Conservation (phyloP, 495 filamentous ascomycete species). For the Daldinia vernicosa region DNA sequence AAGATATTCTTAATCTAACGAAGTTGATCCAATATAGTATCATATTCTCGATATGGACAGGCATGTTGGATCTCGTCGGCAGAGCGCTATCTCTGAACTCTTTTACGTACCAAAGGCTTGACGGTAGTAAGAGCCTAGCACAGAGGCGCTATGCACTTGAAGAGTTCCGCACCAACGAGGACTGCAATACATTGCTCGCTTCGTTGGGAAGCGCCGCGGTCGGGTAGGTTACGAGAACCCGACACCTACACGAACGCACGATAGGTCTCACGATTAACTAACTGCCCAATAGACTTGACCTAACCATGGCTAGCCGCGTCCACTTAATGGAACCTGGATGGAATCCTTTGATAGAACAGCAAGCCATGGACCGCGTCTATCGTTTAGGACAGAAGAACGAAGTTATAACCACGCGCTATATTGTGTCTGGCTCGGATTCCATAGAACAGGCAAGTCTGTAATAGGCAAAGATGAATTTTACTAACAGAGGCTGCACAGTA, state of each 20-base stretch:
- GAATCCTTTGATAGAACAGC: conserved; percentile 60
- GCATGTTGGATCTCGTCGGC: conserved; percentile 28
- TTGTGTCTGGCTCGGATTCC: conserved; percentile 40
- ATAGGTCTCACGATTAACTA: not conserved
- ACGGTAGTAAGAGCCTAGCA: conserved; percentile 39
- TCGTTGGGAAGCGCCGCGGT: conserved; percentile 60
- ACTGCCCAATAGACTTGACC: conserved; percentile 49
- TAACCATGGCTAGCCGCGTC: conserved; percentile 55
- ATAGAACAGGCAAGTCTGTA: conserved; percentile 56
- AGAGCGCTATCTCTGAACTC: conserved; percentile 11
- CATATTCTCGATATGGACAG: conserved; percentile 26
- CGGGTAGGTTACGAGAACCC: conserved; percentile 48
- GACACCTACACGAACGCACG: not conserved
- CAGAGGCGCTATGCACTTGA: conserved; percentile 49
- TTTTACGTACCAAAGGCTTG: conserved; percentile 31
- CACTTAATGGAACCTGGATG: conserved; percentile 60
- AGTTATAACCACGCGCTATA: conserved; percentile 54
- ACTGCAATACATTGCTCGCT: conserved; percentile 53
- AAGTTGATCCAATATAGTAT: conserved; percentile 7
- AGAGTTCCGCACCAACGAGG: conserved; percentile 43
- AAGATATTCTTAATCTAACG: not conserved
- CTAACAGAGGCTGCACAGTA: conserved; percentile 8
- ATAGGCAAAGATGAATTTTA: not conserved
- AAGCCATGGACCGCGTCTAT: conserved; percentile 55
- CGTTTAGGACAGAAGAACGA: conserved; percentile 54